phyloP scores from a whole-genome alignment of 108 stramenopile species.

The Pseudonitzschia pungens region DNA sequence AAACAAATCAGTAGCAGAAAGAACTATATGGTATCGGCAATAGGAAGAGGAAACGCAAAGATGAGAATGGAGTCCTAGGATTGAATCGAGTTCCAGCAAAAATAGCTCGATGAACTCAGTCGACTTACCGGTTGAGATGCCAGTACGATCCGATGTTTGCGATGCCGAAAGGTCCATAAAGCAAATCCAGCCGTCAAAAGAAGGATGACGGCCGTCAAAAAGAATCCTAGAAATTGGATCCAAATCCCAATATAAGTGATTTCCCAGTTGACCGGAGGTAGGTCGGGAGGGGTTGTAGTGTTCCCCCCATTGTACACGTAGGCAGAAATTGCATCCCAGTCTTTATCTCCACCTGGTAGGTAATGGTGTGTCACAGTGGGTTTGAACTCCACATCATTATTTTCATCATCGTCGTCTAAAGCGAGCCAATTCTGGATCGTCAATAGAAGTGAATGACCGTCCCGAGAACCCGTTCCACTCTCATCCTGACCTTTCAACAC shows the following conservation, averaged over 20 bases:
- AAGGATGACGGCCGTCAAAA: slow-evolving; percentile 4
- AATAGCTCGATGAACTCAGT: slow-evolving; percentile 15
- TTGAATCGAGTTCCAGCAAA: background rate
- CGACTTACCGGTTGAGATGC: slow-evolving; percentile 54
- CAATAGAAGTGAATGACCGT: background rate
- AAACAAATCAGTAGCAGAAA: slow-evolving; percentile 4
- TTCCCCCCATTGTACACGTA: slow-evolving; percentile 43
- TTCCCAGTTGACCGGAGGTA: slow-evolving; percentile 16
- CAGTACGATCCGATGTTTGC: slow-evolving; percentile 21
- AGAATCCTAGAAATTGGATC: background rate
- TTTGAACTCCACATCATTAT: background rate
- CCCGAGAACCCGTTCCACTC: slow-evolving; percentile 42
- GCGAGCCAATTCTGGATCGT: background rate
- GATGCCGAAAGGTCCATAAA: slow-evolving; percentile 33
- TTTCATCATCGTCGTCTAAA: background rate
- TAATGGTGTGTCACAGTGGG: slow-evolving; percentile 40
- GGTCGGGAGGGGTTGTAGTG: slow-evolving; percentile 25
- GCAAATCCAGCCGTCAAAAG: slow-evolving; percentile 22
- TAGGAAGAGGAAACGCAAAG: background rate
- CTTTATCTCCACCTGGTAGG: slow-evolving; percentile 13
- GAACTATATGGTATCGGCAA: background rate
- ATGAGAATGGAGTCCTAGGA: background rate
- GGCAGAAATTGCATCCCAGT: slow-evolving; percentile 30
- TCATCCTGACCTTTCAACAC: slow-evolving; percentile 17
- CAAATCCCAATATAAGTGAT: slow-evolving; percentile 9